These are phyloP conservation scores for Paraphoma sp. DNA, from an alignment of 2,329 filamentous ascomycete genomes.

Conservation along the genomic window DNA sequence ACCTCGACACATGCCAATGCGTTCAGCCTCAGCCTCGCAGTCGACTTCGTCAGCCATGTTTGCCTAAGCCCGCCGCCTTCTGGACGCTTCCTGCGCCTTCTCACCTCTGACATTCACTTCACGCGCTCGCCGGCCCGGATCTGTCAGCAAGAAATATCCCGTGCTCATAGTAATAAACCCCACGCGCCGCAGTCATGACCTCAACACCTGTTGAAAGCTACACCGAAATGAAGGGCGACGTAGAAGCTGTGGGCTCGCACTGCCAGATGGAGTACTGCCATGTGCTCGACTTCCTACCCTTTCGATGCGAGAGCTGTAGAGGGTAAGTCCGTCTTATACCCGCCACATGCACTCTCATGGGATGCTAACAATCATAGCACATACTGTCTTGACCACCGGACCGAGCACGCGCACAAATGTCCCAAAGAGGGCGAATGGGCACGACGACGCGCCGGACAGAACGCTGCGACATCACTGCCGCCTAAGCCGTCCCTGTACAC, in stretches of 20 bases:
- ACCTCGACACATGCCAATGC: background rate
- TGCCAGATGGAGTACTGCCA: constrained; percentile 93
- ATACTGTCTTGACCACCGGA: constrained; percentile 93
- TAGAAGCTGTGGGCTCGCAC: constrained; percentile 85
- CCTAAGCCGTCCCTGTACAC: constrained; percentile 63
- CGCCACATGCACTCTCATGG: background rate
- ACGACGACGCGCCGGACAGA: constrained; percentile 51
- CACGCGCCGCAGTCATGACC: constrained; percentile 20
- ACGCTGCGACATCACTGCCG: constrained; percentile 30
- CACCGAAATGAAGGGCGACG: constrained; percentile 74
- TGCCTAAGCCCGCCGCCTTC: constrained; percentile 7
- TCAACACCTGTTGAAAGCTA: constrained; percentile 56
- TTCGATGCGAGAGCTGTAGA: constrained; percentile 87
- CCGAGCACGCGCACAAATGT: constrained; percentile 80
- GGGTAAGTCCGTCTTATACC: constrained; percentile 44
- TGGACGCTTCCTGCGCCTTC: constrained; percentile 2
- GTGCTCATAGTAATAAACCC: background rate
- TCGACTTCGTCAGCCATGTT: constrained; percentile 7
- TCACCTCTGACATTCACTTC: background rate
- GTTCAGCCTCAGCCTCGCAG: background rate
- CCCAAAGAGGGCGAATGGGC: constrained; percentile 68
- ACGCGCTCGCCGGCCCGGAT: background rate
- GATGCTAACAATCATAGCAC: constrained; percentile 57
- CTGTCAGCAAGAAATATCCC: background rate
- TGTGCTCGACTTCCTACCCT: constrained; percentile 94